Base-by-base conservation (phyloP, 2,329 filamentous ascomycete genomes). In the Podosphaera fusca region DNA sequence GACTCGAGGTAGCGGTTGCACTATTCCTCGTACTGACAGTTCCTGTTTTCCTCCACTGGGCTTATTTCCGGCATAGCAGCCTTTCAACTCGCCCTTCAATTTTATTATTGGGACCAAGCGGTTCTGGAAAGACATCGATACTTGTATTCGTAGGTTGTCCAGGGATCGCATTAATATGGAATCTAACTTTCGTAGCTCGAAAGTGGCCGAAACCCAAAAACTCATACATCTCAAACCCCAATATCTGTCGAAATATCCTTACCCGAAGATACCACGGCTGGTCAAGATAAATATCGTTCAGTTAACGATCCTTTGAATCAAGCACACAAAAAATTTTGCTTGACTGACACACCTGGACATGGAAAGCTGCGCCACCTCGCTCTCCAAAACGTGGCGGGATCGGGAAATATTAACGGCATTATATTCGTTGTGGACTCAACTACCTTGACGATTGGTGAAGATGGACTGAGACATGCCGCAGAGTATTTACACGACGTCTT, bases 301-400 rank as follows among this genome's bases (percentile, higher is more conserved):
- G 70, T 73, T 33, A 79, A 83, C 65, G 82, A 86, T 66, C 76
- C 78, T 31, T 75, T 79, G 8, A 70, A 71, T 54, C 69, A 73
- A 60, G 63, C 69, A 2, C 80, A 84, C 67, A 81, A 78, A 61
- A 84, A 81, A 67, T 86, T 92, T 68, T 73, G 85, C 46, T 73
- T 96, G 38, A 72, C 86, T 66, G 92, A 98, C 71, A 96, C 90
- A 0, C 92, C 92, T 0, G 92, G 92, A 45, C 92, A 98, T 72
- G 88, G 87, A 64, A 98, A 98, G 72, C 80, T 98, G 59, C 86
- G 92, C 59, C 77, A 80, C 64, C 74, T 80, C 61, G 81, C 85
- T 2, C 73, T 84, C 58, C 69, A 73, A 47, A 72, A 70, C 56
- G 70, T 83, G 33, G 66, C 69, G 59, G 61, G 65, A 55, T 65